Conservation (phyloP, 371 early-diverging fungal species). For the Mucor lusitanicus region DNA sequence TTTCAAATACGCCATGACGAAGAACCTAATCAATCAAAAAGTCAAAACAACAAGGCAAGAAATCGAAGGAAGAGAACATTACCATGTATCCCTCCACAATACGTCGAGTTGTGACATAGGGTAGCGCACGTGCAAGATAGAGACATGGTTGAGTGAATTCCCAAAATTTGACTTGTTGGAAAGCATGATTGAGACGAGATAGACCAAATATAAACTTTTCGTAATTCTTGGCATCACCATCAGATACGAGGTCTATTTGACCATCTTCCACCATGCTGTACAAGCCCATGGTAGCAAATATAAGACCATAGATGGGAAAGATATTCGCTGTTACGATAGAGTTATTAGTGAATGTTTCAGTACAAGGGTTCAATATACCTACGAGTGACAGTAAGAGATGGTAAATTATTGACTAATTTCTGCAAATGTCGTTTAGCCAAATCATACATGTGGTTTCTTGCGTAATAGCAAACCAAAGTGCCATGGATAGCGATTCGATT, state of each 20-base stretch:
- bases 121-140: conserved; percentile 46
- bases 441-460: conserved; percentile 28
- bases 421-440: conserved; percentile 30
- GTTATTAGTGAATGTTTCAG: background rate
- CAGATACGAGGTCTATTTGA: conserved; percentile 22
- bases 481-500: conserved; percentile 51
- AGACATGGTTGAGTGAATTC: conserved; percentile 48
- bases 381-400: conserved; percentile 43
- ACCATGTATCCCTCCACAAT: conserved; percentile 50
- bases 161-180: conserved; percentile 50
- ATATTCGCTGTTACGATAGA: conserved; percentile 32
- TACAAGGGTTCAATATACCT: conserved; percentile 1
- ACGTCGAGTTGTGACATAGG: conserved; percentile 45
- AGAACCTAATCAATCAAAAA: conserved; percentile 20
- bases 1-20: conserved; percentile 45
- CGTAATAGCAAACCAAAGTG: conserved; percentile 40
- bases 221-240: conserved; percentile 26
- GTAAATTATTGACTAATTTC: conserved; percentile 29
- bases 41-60: no score
- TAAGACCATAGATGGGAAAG: conserved; percentile 43
- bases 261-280: conserved; percentile 39
- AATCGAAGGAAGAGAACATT: background rate
- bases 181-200: conserved; percentile 40
- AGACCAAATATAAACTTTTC: conserved; percentile 36
- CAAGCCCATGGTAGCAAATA: conserved; percentile 46